Conservation (phyloP, 2,329 filamentous ascomycete species). For the Diplodia intermedia region DNA sequence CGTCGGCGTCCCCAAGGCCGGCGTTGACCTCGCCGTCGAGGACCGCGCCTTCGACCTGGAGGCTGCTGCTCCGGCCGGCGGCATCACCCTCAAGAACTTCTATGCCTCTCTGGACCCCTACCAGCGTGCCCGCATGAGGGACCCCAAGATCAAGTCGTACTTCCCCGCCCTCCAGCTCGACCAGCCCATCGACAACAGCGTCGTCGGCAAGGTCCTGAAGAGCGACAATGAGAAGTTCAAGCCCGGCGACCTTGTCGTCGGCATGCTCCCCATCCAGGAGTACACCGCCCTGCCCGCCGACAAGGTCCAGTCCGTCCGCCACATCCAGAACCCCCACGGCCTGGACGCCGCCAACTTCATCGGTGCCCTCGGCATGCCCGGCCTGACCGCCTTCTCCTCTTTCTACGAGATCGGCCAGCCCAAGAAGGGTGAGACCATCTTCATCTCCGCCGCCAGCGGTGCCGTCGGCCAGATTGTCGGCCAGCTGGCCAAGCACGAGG, state of each 20-base stretch:
- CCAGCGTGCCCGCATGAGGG: conserved; percentile 79
- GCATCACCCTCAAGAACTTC: conserved; percentile 72
- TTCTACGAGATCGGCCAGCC: conserved; percentile 78
- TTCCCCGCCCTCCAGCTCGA: conserved; percentile 66
- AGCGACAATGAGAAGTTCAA: conserved; percentile 69
- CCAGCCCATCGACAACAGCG: conserved; percentile 68
- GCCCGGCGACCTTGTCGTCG: conserved; percentile 70
- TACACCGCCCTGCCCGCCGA: conserved; percentile 66
- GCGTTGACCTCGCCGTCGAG: conserved; percentile 74
- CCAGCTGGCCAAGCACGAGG: conserved; percentile 82
- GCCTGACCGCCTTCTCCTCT: conserved; percentile 75
- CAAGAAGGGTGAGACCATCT: conserved; percentile 80
- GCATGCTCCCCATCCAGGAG: conserved; percentile 67
- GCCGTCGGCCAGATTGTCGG: conserved; percentile 85
- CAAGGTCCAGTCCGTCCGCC: conserved; percentile 54
- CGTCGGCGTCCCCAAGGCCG: conserved; percentile 69
- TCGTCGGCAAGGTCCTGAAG: conserved; percentile 73
- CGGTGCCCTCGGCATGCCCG: conserved; percentile 79
- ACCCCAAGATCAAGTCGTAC: conserved; percentile 70
- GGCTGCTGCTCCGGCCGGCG: conserved; percentile 64
- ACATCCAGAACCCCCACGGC: conserved; percentile 73
- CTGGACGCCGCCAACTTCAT: conserved; percentile 73
- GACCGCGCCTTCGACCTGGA: conserved; percentile 71
- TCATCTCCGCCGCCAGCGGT: conserved; percentile 79
- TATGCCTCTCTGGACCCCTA: conserved; percentile 85